Base-by-base conservation (phyloP, 371 early-diverging fungal genomes). In the Apophysomyces trapeziformis region DNA sequence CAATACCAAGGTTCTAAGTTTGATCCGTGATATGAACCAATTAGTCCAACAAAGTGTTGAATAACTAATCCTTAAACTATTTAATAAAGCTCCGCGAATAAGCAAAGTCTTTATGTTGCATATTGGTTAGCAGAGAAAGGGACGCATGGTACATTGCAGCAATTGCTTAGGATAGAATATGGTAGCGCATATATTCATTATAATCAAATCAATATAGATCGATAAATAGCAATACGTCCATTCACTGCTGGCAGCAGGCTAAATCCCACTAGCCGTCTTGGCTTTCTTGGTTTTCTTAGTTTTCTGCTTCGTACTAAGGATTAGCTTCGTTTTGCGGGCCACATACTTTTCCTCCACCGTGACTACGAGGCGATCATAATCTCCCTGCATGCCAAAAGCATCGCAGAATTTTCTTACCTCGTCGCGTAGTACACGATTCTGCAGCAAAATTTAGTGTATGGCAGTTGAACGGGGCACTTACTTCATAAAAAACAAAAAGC, bases 21-120 rank as follows among this genome's bases (percentile, higher is more conserved):
- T 81, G 38, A 64, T 70, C 14, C 60, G 69, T 50, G 78, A 81
- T 61, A 63, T 78, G 6, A 65, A 64, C 37, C 66, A 72, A 35
- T 64, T 81, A 32, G 64, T 75, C 12, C 47, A 69, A 45, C 63
- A 64, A 60, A 70, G 21, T 21, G 2, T 50, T 50, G 21, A 26
- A 50, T n/a, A 21, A 50, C 32, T 50, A 50, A 21, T 7, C 16
- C 11, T 0, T 7, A 5, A n/a, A 6, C 16, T 5, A 13, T 45
- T 7, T 45, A n/a, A 5, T 45, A 12, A n/a, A 6, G 6, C 16
- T 16, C 16, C 16, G 4, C 16, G 16, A 16, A 13, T 18, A 45
- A 26, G 32, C 32, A 26, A 26, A 26, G 32, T 1, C 1, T 45
- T 13, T 4, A 18, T 13, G 13, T 13, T 45, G 46, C 13, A 18